A percentile compares a stretch with the other conserved stretches of the same genome.
Conservation (phyloP, 2,329 filamentous ascomycete species). For the Microdochium paspali region DNA sequence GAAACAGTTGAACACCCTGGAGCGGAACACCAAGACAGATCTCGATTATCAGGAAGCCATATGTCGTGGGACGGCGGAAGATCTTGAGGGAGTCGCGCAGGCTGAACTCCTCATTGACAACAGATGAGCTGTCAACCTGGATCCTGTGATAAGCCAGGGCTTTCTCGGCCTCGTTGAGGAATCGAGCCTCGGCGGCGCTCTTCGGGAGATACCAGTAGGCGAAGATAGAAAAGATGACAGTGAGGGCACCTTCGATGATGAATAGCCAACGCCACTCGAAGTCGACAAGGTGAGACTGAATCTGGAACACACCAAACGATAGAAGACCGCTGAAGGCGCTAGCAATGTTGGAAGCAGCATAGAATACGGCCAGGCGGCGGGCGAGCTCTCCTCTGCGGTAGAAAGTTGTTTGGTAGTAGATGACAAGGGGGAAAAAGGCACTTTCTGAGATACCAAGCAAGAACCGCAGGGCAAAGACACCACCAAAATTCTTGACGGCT, state of each 20-base stretch:
- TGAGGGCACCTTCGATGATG: slow-evolving; percentile 44
- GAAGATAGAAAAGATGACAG: slow-evolving; percentile 52
- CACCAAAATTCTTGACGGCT: slow-evolving; percentile 48
- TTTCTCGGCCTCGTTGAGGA: slow-evolving; percentile 58
- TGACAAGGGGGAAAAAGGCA: slow-evolving; percentile 61
- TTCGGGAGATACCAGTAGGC: slow-evolving; percentile 61
- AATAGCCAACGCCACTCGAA: slow-evolving; percentile 40
- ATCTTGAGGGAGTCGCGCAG: slow-evolving; percentile 41
- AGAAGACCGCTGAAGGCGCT: slow-evolving; percentile 41
- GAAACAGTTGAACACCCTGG: slow-evolving; percentile 43
- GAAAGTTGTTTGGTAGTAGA: slow-evolving; percentile 50
- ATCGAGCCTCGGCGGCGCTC: slow-evolving; percentile 53
- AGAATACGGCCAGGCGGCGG: slow-evolving; percentile 62
- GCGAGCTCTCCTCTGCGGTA: slow-evolving; percentile 65
- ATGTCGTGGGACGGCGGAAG: slow-evolving; percentile 39
- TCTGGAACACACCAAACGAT: slow-evolving; percentile 39
- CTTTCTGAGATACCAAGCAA: slow-evolving; percentile 61
- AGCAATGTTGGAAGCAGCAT: slow-evolving; percentile 66
- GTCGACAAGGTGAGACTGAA: slow-evolving; percentile 24
- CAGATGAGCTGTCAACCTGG: slow-evolving; percentile 62
- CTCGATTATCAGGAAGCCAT: slow-evolving; percentile 41
- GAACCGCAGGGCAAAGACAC: slow-evolving; percentile 59
- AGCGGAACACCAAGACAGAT: slow-evolving; percentile 49
- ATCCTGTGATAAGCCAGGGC: slow-evolving; percentile 64
- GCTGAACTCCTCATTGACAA: slow-evolving; percentile 42